These are phyloP conservation scores for Tylopilus vinaceipallidus DNA, from an alignment of 768 basidiomycete genomes.

Conservation along the genomic window DNA sequence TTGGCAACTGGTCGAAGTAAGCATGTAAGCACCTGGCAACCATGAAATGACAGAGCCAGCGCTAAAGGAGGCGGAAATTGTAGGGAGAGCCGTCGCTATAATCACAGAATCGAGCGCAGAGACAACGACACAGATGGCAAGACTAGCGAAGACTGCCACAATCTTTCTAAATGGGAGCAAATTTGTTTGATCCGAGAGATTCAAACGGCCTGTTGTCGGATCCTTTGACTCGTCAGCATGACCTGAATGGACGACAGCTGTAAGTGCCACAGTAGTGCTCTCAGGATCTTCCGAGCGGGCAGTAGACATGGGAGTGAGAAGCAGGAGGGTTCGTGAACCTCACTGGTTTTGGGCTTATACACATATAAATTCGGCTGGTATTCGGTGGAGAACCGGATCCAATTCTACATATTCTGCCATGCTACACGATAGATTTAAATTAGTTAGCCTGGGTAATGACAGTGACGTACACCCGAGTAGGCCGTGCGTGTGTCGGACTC, in stretches of 20 bases:
- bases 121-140: constrained; percentile 60
- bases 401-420: too few relatives aligned
- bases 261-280: background rate
- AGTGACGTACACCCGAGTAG: too few relatives aligned
- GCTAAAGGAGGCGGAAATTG: constrained; percentile 62
- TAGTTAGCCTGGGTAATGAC: too few relatives aligned
- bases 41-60: constrained; percentile 48
- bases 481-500: too few relatives aligned
- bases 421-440: too few relatives aligned
- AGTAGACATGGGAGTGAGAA: background rate
- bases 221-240: background rate
- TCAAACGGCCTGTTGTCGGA: background rate
- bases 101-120: constrained; percentile 70
- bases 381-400: too few relatives aligned
- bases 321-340: too few relatives aligned
- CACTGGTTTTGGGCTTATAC: too few relatives aligned
- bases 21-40: constrained; percentile 72
- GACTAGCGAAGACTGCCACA: constrained; percentile 57
- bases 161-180: constrained; percentile 65
- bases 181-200: constrained; percentile 73
- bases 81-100: constrained; percentile 70
- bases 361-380: too few relatives aligned
- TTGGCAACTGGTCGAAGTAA: constrained; percentile 46
- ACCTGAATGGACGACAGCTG: background rate
- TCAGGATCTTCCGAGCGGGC: background rate